A percentile compares a stretch with the other conserved stretches of the same genome.
Conservation (phyloP, 805 yeast genomes). For the Candida hungchunana region DNA sequence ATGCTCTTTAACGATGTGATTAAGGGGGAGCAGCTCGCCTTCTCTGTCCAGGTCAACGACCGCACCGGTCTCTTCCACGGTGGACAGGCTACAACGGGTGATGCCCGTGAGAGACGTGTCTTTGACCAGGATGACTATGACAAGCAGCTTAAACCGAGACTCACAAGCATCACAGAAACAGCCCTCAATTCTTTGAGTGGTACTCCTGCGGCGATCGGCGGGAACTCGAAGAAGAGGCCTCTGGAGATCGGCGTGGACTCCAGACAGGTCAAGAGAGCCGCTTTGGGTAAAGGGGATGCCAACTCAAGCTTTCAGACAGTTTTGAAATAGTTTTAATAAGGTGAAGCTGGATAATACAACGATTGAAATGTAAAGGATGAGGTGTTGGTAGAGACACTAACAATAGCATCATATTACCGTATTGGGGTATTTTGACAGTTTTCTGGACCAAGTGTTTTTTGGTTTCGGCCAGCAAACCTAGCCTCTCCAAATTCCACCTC, state of each 20-base stretch:
- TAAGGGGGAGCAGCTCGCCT: conserved; percentile 49
- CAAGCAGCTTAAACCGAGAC: conserved; percentile 2
- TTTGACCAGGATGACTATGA: conserved; percentile 19
- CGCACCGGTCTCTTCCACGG: conserved; percentile 60
- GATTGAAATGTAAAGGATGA: too few species aligned
- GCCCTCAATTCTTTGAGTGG: too few species aligned
- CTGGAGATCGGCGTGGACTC: conserved; percentile 5
- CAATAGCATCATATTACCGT: too few species aligned
- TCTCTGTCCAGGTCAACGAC: conserved; percentile 49
- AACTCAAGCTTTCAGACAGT: conserved; percentile 26
- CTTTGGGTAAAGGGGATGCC: conserved; percentile 26
- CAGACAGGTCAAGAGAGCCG: conserved; percentile 27
- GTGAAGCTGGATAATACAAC: neutral
- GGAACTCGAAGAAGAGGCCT: conserved; percentile 10
- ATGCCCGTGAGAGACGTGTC: conserved; percentile 1
- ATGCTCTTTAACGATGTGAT: conserved; percentile 61
- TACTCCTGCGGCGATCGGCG: too few species aligned
- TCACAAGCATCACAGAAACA: too few species aligned
- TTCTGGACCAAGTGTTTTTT: too few species aligned
- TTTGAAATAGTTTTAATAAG: conserved; percentile 6
- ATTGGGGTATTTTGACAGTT: too few species aligned
- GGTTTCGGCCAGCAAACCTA: too few species aligned
- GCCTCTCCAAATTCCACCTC: too few species aligned
- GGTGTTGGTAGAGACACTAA: too few species aligned
- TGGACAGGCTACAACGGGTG: conserved; percentile 30